phyloP scores from a whole-genome alignment of 2,329 filamentous ascomycete genomes.

The Akanthomyces lecanii region DNA sequence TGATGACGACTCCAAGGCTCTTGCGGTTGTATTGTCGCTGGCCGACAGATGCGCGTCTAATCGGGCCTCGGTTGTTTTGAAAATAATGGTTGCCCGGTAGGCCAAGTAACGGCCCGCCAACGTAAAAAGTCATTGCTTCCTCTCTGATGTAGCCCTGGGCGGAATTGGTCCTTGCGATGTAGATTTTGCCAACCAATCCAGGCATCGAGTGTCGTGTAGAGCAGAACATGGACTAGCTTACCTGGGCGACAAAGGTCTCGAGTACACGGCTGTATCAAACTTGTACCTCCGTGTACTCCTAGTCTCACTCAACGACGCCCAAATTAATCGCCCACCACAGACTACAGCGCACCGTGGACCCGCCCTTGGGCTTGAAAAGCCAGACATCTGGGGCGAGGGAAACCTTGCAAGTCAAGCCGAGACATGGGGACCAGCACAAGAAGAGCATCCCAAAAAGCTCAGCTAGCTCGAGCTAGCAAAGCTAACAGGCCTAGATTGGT shows the following conservation, averaged over 20 bases:
- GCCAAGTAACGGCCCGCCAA: not conserved
- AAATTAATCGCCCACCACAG: not conserved
- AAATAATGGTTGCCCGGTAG: not conserved
- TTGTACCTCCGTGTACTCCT: conserved; percentile 1
- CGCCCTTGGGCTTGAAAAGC: not conserved
- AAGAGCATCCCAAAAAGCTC: not conserved
- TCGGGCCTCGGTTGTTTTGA: not conserved
- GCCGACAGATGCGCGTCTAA: not conserved
- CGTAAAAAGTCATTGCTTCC: not conserved
- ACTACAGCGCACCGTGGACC: not conserved
- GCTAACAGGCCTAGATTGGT: not conserved
- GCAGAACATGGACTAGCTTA: not conserved
- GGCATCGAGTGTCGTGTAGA: not conserved
- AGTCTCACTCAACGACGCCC: not conserved
- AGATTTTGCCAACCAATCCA: not conserved
- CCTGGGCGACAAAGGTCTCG: not conserved
- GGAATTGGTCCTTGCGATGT: not conserved
- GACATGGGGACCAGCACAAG: not conserved
- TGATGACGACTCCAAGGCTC: not conserved
- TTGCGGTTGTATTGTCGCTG: not conserved
- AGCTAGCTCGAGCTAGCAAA: not conserved
- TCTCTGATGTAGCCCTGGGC: not conserved
- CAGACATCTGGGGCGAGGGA: not conserved
- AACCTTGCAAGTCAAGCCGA: not conserved
- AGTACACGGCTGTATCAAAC: not conserved